These are phyloP conservation scores for Cordia subcordata DNA, from an alignment of 257 asterid genomes.

Conservation along the genomic window DNA sequence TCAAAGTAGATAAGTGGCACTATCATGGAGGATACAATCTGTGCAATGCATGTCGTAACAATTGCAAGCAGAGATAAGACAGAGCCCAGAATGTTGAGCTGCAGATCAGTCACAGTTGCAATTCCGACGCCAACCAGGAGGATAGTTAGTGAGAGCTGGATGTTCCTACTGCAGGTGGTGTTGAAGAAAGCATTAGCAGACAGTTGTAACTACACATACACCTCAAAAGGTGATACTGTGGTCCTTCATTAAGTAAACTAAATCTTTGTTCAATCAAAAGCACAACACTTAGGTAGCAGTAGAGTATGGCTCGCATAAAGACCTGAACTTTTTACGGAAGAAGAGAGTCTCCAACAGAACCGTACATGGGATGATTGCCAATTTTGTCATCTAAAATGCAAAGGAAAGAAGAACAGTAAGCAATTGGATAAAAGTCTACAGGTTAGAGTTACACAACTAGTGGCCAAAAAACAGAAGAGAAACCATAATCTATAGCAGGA, in stretches of 20 bases:
- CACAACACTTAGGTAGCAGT: not conserved
- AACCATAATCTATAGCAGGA: not conserved
- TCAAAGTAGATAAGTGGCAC: not conserved
- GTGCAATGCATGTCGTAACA: constrained; percentile 79
- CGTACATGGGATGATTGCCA: constrained; percentile 93
- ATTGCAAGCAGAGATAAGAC: constrained; percentile 76
- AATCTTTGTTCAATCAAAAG: too few relatives aligned
- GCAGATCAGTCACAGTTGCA: constrained; percentile 92
- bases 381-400: constrained; percentile 66
- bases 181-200: constrained; percentile 21
- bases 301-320: not conserved
- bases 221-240: too few relatives aligned
- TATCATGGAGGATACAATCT: constrained; percentile 65
- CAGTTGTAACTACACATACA: too few relatives aligned
- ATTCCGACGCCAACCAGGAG: constrained; percentile 93
- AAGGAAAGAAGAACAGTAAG: not conserved
- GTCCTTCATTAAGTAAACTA: not conserved
- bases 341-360: constrained; percentile 78
- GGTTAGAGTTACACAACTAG: not conserved
- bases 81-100: constrained; percentile 79
- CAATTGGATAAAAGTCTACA: too few relatives aligned
- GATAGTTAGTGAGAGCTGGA: constrained; percentile 61
- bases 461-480: not conserved
- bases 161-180: constrained; percentile 58
- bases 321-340: constrained; percentile 73